A percentile compares a stretch with the other conserved stretches of the same genome.
These are phyloP conservation scores for Rhodotorula diobovata DNA, from an alignment of 768 basidiomycete genomes.

Conservation along the genomic window DNA sequence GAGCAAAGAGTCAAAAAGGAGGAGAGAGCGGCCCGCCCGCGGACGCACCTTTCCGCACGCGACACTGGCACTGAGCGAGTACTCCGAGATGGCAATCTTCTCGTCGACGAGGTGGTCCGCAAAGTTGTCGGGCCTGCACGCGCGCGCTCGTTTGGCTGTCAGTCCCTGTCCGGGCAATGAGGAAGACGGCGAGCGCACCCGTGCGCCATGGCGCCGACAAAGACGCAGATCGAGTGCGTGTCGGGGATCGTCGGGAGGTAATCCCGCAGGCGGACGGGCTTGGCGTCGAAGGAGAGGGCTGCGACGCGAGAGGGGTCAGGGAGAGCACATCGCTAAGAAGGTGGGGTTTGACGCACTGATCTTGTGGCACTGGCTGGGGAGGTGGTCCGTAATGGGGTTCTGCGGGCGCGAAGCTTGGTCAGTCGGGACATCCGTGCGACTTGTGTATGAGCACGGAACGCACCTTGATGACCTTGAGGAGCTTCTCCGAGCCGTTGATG, in stretches of 20 bases:
- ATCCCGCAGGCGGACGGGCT: slow-evolving; percentile 68
- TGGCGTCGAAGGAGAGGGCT: slow-evolving; percentile 91
- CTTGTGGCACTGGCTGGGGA: slow-evolving; percentile 92
- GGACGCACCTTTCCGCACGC: slow-evolving; percentile 93
- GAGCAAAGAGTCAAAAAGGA: slow-evolving; percentile 2
- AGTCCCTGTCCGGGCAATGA: background rate
- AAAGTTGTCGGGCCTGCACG: slow-evolving; percentile 71
- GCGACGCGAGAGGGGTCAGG: slow-evolving; percentile 1
- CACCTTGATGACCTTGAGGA: slow-evolving; percentile 94
- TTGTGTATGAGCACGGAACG: slow-evolving; percentile 32
- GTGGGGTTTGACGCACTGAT: slow-evolving; percentile 81
- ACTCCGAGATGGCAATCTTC: slow-evolving; percentile 94
- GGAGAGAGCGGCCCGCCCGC: too few relatives aligned
- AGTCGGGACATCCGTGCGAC: background rate
- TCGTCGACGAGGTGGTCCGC: slow-evolving; percentile 91
- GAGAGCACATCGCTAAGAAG: too few relatives aligned
- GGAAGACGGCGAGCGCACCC: slow-evolving; percentile 51
- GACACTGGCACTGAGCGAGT: slow-evolving; percentile 62
- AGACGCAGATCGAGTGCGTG: slow-evolving; percentile 85
- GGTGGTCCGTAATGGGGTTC: slow-evolving; percentile 92
- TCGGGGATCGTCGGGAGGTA: slow-evolving; percentile 81
- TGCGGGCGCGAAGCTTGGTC: slow-evolving; percentile 44
- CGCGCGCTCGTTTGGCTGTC: too few relatives aligned
- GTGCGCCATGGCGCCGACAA: slow-evolving; percentile 97
- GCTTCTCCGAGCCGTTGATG: slow-evolving; percentile 92